Conservation (phyloP, 2,329 filamentous ascomycete genomes). For the Cladophialophora carrionii region DNA sequence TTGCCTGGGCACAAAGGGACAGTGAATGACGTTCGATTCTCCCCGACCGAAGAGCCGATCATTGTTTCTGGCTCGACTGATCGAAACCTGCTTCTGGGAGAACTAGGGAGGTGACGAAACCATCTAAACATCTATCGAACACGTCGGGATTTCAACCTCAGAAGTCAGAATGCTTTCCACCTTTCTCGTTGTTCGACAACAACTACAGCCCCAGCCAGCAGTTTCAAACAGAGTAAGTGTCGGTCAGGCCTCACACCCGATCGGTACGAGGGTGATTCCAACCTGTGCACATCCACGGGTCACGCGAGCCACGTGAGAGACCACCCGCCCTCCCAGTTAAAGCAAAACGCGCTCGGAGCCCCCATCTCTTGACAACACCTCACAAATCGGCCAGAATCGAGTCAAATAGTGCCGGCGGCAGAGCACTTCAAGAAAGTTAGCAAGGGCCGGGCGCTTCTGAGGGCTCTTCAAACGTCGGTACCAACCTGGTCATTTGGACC, state of each 20-base stretch:
- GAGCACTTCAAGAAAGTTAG: background rate
- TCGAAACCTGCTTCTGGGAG: constrained; percentile 79
- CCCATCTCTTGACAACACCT: background rate
- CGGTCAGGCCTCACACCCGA: background rate
- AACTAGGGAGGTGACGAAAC: constrained; percentile 64
- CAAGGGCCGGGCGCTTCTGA: background rate
- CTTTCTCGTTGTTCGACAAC: background rate
- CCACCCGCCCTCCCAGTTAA: background rate
- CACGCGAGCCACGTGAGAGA: too few species aligned
- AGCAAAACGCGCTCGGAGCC: background rate
- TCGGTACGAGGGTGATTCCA: background rate
- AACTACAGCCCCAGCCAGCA: too few species aligned
- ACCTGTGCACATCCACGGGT: background rate
- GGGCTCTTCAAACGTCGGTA: background rate
- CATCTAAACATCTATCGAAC: background rate
- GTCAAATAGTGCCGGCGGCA: background rate
- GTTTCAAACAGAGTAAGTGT: background rate
- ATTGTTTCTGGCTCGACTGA: constrained; percentile 90
- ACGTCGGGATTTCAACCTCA: background rate
- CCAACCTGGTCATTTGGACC: background rate
- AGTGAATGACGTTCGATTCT: constrained; percentile 92
- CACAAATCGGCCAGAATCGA: background rate
- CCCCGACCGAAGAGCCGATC: constrained; percentile 80
- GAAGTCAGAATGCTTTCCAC: background rate
- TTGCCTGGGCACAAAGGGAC: constrained; percentile 92